phyloP scores from a whole-genome alignment of 345 rosid species.

The Chamaenerion angustifolium region DNA sequence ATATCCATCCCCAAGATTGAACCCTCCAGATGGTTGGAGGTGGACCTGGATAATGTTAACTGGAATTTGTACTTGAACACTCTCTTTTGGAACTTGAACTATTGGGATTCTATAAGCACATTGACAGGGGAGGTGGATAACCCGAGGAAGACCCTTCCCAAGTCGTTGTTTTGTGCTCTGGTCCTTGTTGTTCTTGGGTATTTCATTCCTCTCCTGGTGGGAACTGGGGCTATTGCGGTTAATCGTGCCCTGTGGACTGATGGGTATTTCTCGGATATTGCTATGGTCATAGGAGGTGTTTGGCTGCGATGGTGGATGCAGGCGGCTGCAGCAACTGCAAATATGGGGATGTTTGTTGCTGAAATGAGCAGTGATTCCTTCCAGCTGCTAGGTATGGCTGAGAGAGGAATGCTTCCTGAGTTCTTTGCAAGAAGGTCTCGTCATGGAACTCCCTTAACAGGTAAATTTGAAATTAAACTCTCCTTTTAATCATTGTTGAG shows the following conservation, averaged over 20 bases:
- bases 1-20: constrained; percentile 19
- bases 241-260: constrained; percentile 18
- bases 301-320: constrained; percentile 28
- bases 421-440: constrained; percentile 18
- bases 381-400: constrained; percentile 29
- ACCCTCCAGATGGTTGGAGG: constrained; percentile 22
- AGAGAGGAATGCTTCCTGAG: constrained; percentile 24
- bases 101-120: constrained; percentile 31
- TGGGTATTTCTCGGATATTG: constrained; percentile 25
- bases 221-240: constrained; percentile 23
- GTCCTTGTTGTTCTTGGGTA: constrained; percentile 18
- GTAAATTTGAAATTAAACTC: too few species aligned
- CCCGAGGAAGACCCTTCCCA: constrained; percentile 20
- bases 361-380: constrained; percentile 31
- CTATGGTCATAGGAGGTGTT: constrained; percentile 20
- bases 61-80: constrained; percentile 21
- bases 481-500: too few species aligned
- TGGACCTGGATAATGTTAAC: constrained; percentile 12
- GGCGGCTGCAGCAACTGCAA: constrained; percentile 23
- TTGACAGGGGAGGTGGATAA: constrained; percentile 27
- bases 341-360: constrained; percentile 27
- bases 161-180: constrained; percentile 21
- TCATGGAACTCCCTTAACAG: constrained; percentile 15
- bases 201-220: constrained; percentile 19
- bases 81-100: constrained; percentile 27